Conservation (phyloP, 129 eudicot species). For the Lactuca sativa region DNA sequence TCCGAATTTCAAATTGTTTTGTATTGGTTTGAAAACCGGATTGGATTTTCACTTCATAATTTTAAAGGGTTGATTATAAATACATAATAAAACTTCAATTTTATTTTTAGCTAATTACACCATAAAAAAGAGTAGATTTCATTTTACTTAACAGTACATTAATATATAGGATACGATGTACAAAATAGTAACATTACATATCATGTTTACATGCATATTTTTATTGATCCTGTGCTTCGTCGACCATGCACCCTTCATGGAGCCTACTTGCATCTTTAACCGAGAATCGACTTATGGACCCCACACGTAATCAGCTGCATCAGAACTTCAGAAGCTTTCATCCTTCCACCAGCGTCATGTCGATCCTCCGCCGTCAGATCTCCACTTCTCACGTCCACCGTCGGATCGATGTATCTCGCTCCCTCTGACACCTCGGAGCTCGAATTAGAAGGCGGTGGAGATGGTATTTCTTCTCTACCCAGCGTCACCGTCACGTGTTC, state of each 20-base stretch:
- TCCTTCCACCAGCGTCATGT: conserved; percentile 31
- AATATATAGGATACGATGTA: not conserved
- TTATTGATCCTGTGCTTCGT: not conserved
- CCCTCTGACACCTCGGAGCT: conserved; percentile 41
- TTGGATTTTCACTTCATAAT: too few species aligned
- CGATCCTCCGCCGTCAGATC: conserved; percentile 31
- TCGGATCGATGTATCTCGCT: conserved; percentile 27
- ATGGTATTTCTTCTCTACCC: conserved; percentile 29
- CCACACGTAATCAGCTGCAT: conserved; percentile 54
- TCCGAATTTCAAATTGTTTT: too few species aligned
- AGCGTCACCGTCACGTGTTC: conserved; percentile 21
- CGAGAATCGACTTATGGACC: conserved; percentile 32
- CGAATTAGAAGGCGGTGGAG: conserved; percentile 50
- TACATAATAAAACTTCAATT: too few species aligned
- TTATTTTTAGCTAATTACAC: too few species aligned
- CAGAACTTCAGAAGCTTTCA: conserved; percentile 46
- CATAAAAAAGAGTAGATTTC: too few species aligned
- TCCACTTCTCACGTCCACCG: not conserved
- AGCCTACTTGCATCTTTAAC: conserved; percentile 16
- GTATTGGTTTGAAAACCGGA: too few species aligned
- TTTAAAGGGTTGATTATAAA: too few species aligned
- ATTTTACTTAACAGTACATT: not conserved
- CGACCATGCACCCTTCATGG: not conserved
- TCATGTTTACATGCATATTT: not conserved
- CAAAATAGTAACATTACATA: not conserved